These are phyloP conservation scores for Fonsecaea multimorphosa DNA, from an alignment of 2,329 filamentous ascomycete genomes.

Conservation along the genomic window DNA sequence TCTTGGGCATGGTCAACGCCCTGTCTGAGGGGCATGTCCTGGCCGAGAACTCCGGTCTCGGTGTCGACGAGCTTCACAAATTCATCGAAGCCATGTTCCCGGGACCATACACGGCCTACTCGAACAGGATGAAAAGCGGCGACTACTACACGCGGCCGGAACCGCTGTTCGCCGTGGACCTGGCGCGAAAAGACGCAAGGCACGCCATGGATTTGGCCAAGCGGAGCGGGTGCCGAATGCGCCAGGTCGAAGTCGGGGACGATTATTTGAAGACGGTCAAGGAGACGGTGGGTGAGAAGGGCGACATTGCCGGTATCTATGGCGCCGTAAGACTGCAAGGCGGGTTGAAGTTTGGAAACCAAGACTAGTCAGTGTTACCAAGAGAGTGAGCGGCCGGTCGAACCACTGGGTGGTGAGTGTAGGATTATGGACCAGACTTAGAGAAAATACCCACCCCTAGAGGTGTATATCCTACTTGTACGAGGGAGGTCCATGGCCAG, in stretches of 20 bases:
- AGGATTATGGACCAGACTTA: not conserved
- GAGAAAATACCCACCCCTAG: not conserved
- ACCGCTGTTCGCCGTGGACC: slow-evolving; percentile 81
- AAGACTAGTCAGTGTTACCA: slow-evolving; percentile 33
- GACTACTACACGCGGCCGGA: slow-evolving; percentile 77
- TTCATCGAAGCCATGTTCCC: slow-evolving; percentile 77
- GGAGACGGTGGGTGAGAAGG: slow-evolving; percentile 55
- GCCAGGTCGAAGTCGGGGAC: slow-evolving; percentile 70
- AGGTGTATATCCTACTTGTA: not conserved
- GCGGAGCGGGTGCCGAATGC: slow-evolving; percentile 66
- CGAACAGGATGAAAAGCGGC: slow-evolving; percentile 73
- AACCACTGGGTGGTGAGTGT: not conserved
- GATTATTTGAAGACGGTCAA: slow-evolving; percentile 72
- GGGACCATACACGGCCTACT: slow-evolving; percentile 76
- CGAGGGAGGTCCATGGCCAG: not conserved
- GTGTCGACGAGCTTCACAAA: slow-evolving; percentile 70
- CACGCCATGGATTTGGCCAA: slow-evolving; percentile 74
- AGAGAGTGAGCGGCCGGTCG: not conserved
- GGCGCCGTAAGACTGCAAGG: slow-evolving; percentile 76
- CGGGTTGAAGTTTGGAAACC: slow-evolving; percentile 75
- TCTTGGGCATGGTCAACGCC: slow-evolving; percentile 80
- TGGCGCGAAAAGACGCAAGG: slow-evolving; percentile 80
- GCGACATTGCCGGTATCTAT: slow-evolving; percentile 83
- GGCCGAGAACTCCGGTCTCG: slow-evolving; percentile 81
- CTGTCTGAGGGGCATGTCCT: slow-evolving; percentile 78